phyloP scores from a whole-genome alignment of 106 monocot species.

The Agapanthus africanus region DNA sequence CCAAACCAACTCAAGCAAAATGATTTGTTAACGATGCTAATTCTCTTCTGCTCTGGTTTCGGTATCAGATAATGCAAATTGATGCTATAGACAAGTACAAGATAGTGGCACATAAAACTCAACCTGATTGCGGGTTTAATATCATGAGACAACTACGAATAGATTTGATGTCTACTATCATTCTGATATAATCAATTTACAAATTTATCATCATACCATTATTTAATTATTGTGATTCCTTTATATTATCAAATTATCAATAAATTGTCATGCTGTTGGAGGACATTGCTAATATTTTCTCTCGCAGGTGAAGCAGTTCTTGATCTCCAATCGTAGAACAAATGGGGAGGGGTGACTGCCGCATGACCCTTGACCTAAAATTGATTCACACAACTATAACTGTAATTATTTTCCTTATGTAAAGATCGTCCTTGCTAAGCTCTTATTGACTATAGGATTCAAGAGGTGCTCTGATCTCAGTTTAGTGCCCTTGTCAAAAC shows the following conservation, averaged over 20 bases:
- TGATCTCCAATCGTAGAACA: conserved; percentile 33
- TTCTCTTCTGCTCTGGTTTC: not conserved
- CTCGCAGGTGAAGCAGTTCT: conserved; percentile 62
- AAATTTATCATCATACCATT: not conserved
- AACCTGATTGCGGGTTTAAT: too few species aligned
- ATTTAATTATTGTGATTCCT: not conserved
- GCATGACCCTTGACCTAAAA: too few species aligned
- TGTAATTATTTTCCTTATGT: too few species aligned
- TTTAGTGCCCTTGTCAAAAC: too few species aligned
- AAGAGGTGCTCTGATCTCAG: too few species aligned
- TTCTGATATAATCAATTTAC: not conserved
- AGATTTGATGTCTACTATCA: not conserved
- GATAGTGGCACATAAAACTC: too few species aligned
- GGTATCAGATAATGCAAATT: not conserved
- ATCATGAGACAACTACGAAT: not conserved
- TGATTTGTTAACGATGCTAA: too few species aligned
- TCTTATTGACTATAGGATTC: too few species aligned
- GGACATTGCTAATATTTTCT: not conserved
- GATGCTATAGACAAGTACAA: not conserved
- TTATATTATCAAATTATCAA: not conserved
- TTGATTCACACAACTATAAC: too few species aligned
- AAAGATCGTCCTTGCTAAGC: too few species aligned
- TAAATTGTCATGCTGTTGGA: too few species aligned
- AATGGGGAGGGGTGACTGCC: not conserved
- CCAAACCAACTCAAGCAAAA: not conserved